Base-by-base conservation (phyloP, 2,329 filamentous ascomycete genomes). In the Nigrospora osmanthi region DNA sequence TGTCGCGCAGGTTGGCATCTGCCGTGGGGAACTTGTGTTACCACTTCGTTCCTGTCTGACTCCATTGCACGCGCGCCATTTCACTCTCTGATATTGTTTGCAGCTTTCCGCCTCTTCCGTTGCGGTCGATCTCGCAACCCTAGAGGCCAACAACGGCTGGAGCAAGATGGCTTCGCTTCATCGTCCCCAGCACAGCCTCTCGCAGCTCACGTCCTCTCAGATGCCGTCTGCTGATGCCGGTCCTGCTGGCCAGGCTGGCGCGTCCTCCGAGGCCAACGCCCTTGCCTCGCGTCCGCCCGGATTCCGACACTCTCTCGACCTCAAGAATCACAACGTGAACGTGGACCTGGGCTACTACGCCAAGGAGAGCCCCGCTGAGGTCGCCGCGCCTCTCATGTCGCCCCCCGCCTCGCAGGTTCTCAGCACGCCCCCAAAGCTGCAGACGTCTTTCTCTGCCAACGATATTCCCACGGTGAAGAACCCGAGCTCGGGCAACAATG, bases 401-500 rank as follows among this genome's bases (percentile, higher is more conserved):
- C 68, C 78, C 3, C 65, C 76, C 14, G 62, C 67, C 23, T 76
- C 61, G 46, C 71, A 76, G 48, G 64, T 65, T 48, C 76, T 85
- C 62, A 73, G 78, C 23, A 78, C 79, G 43, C 79, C 85, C 33
- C 81, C 84, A 30, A 89, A 87, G 70, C 66, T 95, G 47, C 87
- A 90, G 65, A 83, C 86, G 38, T 96, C 91, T 0, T 96, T 87
- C 69, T 96, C 93, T 11, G 82, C 88, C 44, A 93, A 86, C 63
- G 90, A 97, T 58, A 75, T 96, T 16, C 87, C 89, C 5, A 94
- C 89, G 9, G 72, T 89, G 58, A 95, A 93, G 76, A 84, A 75
- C 53, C 23, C 23, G 23, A 28, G 2, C 23, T 72, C 77, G 44
- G 75, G 77, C 44, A 73, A 68, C 40, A 64, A 72, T 41, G 68